phyloP scores from a whole-genome alignment of 2,329 filamentous ascomycete genomes.

The Cadophora sp. region DNA sequence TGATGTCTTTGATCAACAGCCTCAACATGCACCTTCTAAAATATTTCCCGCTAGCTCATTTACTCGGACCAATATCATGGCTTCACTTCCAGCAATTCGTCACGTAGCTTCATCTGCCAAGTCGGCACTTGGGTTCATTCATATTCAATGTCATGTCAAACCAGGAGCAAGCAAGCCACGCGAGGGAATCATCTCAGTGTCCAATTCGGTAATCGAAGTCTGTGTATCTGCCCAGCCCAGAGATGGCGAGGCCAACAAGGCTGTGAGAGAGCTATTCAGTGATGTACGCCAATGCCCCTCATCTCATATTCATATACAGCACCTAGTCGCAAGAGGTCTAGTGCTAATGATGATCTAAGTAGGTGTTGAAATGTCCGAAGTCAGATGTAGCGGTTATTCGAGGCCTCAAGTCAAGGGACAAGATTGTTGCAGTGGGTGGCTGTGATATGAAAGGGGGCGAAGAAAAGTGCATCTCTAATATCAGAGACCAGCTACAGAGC shows the following conservation, averaged over 20 bases:
- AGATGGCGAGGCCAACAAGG: constrained; percentile 74
- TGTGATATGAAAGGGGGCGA: constrained; percentile 46
- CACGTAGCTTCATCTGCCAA: constrained; percentile 58
- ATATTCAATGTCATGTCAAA: constrained; percentile 71
- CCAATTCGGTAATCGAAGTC: constrained; percentile 64
- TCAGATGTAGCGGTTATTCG: constrained; percentile 67
- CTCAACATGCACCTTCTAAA: background rate
- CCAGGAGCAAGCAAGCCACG: constrained; percentile 67
- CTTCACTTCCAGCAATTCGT: constrained; percentile 48
- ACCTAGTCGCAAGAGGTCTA: background rate
- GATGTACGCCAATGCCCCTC: constrained; percentile 51
- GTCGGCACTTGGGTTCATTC: constrained; percentile 54
- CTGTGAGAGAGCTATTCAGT: constrained; percentile 68
- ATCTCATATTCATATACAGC: background rate
- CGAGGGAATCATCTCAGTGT: constrained; percentile 65
- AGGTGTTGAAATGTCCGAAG: constrained; percentile 67
- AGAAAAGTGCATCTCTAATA: constrained; percentile 40
- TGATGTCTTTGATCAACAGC: constrained; percentile 7
- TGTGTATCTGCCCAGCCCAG: constrained; percentile 70
- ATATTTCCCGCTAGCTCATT: background rate
- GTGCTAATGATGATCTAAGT: background rate
- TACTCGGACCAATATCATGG: constrained; percentile 25
- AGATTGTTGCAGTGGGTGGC: constrained; percentile 56
- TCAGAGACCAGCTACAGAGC: constrained; percentile 37
- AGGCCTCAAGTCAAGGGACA: constrained; percentile 69